A percentile compares a stretch with the other conserved stretches of the same genome.
phyloP scores from a whole-genome alignment of 2,329 filamentous ascomycete species.

The Pestalotiopsis fici region DNA sequence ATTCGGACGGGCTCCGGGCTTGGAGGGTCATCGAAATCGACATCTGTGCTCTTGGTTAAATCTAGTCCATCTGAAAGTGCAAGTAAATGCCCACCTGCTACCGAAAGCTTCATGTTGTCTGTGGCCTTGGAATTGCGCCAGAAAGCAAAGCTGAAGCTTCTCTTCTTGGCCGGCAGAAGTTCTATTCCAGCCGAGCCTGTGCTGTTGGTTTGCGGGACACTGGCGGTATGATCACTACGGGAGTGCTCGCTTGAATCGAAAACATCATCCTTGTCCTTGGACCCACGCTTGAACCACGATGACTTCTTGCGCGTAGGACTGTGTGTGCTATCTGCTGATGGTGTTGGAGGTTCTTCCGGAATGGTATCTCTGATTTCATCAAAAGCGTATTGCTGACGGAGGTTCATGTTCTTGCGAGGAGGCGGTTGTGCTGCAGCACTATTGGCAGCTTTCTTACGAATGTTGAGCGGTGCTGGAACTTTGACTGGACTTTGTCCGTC shows the following conservation, averaged over 20 bases:
- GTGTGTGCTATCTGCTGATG: constrained; percentile 18
- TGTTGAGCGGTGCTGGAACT: constrained; percentile 39
- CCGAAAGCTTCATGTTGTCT: constrained; percentile 39
- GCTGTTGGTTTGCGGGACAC: constrained; percentile 19
- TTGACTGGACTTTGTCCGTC: constrained; percentile 31
- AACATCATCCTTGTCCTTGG: constrained; percentile 35
- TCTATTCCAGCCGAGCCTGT: constrained; percentile 19
- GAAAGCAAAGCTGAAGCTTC: constrained; percentile 52
- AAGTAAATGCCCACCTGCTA: constrained; percentile 38
- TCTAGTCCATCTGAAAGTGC: background rate
- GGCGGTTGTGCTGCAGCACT: constrained; percentile 12
- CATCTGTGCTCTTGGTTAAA: constrained; percentile 25
- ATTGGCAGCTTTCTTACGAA: constrained; percentile 37
- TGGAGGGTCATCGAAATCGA: constrained; percentile 30
- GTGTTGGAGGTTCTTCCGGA: constrained; percentile 17
- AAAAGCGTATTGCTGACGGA: constrained; percentile 28
- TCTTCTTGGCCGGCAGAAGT: constrained; percentile 42
- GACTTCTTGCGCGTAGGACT: constrained; percentile 44
- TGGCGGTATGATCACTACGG: constrained; percentile 16
- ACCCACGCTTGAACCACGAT: constrained; percentile 53
- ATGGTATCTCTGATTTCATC: constrained; percentile 16
- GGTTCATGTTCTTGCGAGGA: constrained; percentile 15
- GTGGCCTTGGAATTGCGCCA: constrained; percentile 51
- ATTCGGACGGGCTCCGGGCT: constrained; percentile 23
- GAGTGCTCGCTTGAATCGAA: constrained; percentile 13